phyloP scores from a whole-genome alignment of 805 yeast genomes.

The Danielozyma ontarioensis region DNA sequence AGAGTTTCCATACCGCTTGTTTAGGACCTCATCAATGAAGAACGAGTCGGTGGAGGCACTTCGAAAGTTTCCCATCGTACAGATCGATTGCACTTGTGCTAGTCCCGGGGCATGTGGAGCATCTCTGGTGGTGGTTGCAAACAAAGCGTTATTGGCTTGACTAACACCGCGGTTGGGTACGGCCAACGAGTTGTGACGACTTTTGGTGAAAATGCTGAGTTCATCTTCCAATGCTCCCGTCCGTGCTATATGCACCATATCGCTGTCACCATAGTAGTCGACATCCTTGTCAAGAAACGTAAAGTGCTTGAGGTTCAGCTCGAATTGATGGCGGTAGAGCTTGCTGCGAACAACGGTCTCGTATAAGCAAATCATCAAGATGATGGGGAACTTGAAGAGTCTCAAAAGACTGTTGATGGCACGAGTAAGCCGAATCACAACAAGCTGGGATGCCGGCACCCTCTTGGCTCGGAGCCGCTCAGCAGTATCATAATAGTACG shows the following conservation, averaged over 20 bases:
- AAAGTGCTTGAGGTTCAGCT: conserved; percentile 23
- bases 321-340: conserved; percentile 10
- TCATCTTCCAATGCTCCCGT: conserved; percentile 6
- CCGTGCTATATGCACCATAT: conserved; percentile 16
- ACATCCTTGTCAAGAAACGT: conserved; percentile 30
- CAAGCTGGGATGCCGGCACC: conserved; percentile 5
- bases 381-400: conserved; percentile 32
- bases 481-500: conserved; percentile 3
- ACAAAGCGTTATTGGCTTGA: conserved; percentile 11
- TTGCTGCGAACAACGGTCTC: conserved; percentile 21
- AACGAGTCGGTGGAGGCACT: conserved; percentile 37
- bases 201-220: conserved; percentile 8
- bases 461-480: conserved; percentile 5
- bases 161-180: conserved; percentile 7
- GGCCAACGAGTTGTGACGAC: conserved; percentile 23
- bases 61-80: conserved; percentile 29
- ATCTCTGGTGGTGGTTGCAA: conserved; percentile 1
- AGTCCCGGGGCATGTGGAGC: conserved; percentile 4
- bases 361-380: conserved; percentile 27
- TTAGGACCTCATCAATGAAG: conserved; percentile 29
- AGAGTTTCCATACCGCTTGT: conserved; percentile 19
- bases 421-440: conserved; percentile 1
- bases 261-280: conserved; percentile 26
- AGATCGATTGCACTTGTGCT: conserved; percentile 25
- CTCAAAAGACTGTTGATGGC: conserved; percentile 12